A percentile compares a stretch with the other conserved stretches of the same genome.
Evolutionary conservation across 148 eudicot species (phyloP).

Genomic region (Amaranthus palmeri): DNA sequence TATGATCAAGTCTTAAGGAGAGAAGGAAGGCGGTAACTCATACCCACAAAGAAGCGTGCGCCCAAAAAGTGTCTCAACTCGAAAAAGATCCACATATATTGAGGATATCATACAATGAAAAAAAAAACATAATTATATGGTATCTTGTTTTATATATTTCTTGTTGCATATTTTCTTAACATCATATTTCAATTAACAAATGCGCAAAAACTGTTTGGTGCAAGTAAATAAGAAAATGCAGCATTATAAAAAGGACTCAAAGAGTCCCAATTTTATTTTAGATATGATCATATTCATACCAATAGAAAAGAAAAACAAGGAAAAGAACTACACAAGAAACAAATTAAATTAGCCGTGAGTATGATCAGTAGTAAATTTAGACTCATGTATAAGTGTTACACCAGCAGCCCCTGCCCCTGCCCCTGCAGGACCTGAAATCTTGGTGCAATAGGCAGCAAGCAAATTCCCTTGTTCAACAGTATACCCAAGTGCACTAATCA

Average conservation of each 20-base stretch:
- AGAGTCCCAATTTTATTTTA: neutral
- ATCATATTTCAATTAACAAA: too few species aligned
- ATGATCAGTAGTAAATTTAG: neutral
- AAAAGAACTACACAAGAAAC: neutral
- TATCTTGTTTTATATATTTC: too few species aligned
- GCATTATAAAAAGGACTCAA: neutral
- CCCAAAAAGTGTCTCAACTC: too few species aligned
- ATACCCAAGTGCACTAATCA: conserved; percentile 45
- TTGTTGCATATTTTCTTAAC: too few species aligned
- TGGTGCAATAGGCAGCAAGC: conserved; percentile 54
- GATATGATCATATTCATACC: neutral
- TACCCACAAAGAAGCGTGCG: too few species aligned
- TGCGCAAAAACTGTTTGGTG: too few species aligned
- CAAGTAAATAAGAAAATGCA: neutral
- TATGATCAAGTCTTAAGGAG: too few species aligned
- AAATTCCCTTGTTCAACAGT: conserved; percentile 37
- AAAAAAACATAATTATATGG: too few species aligned
- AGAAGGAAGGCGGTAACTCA: too few species aligned
- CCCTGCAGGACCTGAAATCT: conserved; percentile 2
- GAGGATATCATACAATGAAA: neutral
- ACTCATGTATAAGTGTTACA: neutral
- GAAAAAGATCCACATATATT: too few species aligned
- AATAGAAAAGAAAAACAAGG: neutral
- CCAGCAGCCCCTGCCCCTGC: too few species aligned
- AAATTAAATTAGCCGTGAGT: too few species aligned